Evolutionary conservation across 192 early-diverging fungal species (phyloP).

Genomic region (Coemansia sp.): DNA sequence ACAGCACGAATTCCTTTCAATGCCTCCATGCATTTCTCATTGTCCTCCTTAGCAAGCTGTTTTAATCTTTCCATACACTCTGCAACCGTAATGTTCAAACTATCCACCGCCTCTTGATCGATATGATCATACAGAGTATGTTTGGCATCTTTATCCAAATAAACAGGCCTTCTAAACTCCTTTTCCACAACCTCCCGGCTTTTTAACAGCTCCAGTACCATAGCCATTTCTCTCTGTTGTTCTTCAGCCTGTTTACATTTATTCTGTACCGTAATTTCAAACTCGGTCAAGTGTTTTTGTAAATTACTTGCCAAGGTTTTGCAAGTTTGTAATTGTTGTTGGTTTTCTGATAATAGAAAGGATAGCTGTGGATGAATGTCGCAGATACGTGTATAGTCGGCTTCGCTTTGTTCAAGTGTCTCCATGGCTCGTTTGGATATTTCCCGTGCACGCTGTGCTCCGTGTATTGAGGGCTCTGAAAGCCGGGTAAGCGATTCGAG

Average conservation of each 20-base stretch:
- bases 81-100: slow-evolving; percentile 7
- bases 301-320: slow-evolving; percentile 13
- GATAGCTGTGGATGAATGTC: slow-evolving; percentile 41
- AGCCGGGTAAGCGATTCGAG: slow-evolving; percentile 42
- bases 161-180: slow-evolving; percentile 30
- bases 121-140: slow-evolving; percentile 51
- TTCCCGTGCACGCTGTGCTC: slow-evolving; percentile 26
- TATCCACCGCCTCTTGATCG: slow-evolving; percentile 44
- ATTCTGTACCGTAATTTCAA: slow-evolving; percentile 14
- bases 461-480: slow-evolving; percentile 48
- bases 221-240: slow-evolving; percentile 35
- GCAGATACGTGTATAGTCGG: slow-evolving; percentile 29
- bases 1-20: slow-evolving; percentile 14
- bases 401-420: slow-evolving; percentile 22
- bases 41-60: slow-evolving; percentile 9
- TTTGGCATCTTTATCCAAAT: slow-evolving; percentile 1
- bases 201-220: slow-evolving; percentile 41
- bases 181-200: slow-evolving; percentile 42
- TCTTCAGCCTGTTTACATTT: slow-evolving; percentile 24
- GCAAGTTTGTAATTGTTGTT: slow-evolving; percentile 26
- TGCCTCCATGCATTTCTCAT: slow-evolving; percentile 7
- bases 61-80: slow-evolving; percentile 24
- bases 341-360: slow-evolving; percentile 42
- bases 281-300: slow-evolving; percentile 18
- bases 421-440: slow-evolving; percentile 13